phyloP scores from a whole-genome alignment of 192 early-diverging fungal species.

The Podila verticillata region DNA sequence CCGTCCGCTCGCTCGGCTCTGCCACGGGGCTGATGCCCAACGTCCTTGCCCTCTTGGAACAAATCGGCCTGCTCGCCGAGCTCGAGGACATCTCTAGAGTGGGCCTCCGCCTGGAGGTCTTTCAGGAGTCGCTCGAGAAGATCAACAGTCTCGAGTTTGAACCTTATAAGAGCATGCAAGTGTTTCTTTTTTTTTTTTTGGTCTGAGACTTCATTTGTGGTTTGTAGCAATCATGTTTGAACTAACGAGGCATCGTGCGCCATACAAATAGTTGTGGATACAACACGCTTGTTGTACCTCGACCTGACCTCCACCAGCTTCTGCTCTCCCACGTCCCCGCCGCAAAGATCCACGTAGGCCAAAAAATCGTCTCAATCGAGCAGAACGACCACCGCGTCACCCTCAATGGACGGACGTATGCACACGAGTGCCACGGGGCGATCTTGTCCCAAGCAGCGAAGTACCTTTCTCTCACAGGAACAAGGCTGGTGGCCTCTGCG shows the following conservation, averaged over 20 bases:
- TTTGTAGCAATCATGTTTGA: too few species aligned
- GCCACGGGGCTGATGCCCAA: constrained; percentile 6
- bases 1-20: constrained; percentile 5
- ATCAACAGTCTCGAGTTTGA: background rate
- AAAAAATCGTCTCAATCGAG: background rate
- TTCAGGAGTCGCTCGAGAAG: background rate
- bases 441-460: too few species aligned
- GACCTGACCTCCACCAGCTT: background rate
- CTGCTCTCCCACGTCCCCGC: background rate
- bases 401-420: too few species aligned
- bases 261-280: background rate
- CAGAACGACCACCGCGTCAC: background rate
- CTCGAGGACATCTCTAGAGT: constrained; percentile 3
- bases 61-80: constrained; percentile 19
- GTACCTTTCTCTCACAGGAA: too few species aligned
- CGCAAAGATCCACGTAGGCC: background rate
- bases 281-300: background rate
- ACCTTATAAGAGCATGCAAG: background rate
- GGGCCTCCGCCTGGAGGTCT: background rate
- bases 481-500: too few species aligned
- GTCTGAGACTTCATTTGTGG: background rate
- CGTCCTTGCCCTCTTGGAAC: constrained; percentile 17
- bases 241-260: too few species aligned
- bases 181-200: background rate
- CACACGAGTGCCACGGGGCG: too few species aligned